Conservation (phyloP, 768 basidiomycete species). For the Boletus subcaerulescens region DNA sequence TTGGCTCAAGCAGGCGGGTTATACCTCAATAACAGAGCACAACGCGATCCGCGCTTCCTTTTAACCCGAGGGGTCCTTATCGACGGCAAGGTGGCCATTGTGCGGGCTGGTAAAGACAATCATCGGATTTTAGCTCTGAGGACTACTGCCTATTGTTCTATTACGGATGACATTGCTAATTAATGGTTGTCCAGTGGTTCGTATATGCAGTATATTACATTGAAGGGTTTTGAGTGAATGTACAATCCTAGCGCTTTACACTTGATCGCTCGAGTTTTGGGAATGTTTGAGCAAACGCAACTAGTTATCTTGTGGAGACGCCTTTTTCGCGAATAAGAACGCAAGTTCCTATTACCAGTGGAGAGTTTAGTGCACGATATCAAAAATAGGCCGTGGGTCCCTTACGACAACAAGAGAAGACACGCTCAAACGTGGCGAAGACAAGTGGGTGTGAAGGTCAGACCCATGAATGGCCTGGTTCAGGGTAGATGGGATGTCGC, state of each 20-base stretch:
- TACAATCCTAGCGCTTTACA: not conserved
- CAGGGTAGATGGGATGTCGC: not conserved
- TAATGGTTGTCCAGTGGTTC: not conserved
- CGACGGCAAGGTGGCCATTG: constrained; percentile 57
- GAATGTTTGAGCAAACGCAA: not conserved
- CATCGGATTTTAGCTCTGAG: constrained; percentile 50
- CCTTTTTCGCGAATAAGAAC: constrained; percentile 4
- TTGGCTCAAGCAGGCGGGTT: constrained; percentile 65
- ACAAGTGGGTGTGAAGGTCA: not conserved
- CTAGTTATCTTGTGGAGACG: not conserved
- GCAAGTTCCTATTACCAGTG: constrained; percentile 25
- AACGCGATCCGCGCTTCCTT: constrained; percentile 48
- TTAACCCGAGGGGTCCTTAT: constrained; percentile 49
- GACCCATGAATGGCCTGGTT: constrained; percentile 7
- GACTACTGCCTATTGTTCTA: not conserved
- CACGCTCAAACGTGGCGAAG: constrained; percentile 13
- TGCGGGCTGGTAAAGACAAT: constrained; percentile 76
- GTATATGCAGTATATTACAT: constrained; percentile 12
- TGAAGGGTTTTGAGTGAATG: not conserved
- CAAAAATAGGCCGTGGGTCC: not conserved
- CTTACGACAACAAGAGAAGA: constrained; percentile 26
- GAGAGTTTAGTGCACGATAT: not conserved
- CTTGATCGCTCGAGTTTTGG: too few species aligned
- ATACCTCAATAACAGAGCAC: constrained; percentile 63
- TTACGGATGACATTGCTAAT: not conserved